Conservation (phyloP, 257 asterid species). For the Solanum piurae region DNA sequence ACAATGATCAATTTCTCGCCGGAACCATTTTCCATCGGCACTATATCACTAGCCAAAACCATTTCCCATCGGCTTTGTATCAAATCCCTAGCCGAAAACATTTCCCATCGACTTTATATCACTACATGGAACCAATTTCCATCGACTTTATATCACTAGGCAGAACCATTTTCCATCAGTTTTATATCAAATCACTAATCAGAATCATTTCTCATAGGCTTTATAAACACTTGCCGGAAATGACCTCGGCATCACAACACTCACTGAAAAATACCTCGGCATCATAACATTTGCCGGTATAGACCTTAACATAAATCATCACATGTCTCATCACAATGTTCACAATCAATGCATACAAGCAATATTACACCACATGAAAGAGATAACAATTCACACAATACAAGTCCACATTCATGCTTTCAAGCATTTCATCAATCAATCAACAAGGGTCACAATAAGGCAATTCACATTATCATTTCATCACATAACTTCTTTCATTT, state of each 20-base stretch:
- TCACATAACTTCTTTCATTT: neutral
- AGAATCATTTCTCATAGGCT: neutral
- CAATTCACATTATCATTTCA: neutral
- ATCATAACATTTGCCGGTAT: no score
- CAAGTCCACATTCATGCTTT: neutral
- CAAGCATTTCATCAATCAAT: neutral
- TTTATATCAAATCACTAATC: neutral
- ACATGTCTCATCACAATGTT: neutral
- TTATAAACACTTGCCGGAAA: neutral
- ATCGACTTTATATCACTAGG: no score
- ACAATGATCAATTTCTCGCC: neutral
- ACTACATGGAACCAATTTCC: no score
- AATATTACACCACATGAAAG: neutral
- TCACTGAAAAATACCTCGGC: neutral
- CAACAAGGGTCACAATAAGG: neutral
- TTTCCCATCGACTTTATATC: neutral
- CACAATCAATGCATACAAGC: neutral
- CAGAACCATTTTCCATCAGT: neutral
- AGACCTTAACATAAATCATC: neutral
- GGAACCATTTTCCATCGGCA: neutral
- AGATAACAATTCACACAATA: no score
- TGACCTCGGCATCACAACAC: neutral
- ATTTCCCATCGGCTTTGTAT: no score
- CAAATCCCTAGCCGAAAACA: accelerated
- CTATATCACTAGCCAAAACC: no score